phyloP scores from a whole-genome alignment of 108 stramenopile species.

The Skeletonema tropicum region DNA sequence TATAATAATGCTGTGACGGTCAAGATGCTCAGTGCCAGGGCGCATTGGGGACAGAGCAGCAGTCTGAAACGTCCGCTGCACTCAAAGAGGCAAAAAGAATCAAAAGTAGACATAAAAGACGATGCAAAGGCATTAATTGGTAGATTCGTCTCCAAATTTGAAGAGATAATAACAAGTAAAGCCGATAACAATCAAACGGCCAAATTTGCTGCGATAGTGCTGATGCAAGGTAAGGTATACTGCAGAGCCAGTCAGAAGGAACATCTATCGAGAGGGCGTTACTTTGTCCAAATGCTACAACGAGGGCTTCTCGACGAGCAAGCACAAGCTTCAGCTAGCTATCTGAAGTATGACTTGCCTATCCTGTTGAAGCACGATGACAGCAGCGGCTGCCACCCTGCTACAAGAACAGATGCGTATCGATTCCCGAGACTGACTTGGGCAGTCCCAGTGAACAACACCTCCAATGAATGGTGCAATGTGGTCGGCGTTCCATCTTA shows the following conservation, averaged over 20 bases:
- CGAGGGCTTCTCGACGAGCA: constrained; percentile 18
- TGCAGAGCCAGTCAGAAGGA: constrained; percentile 37
- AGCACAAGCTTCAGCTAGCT: neutral
- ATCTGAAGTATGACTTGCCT: constrained; percentile 4
- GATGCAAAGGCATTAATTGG: neutral
- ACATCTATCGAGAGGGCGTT: constrained; percentile 27
- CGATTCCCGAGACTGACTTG: constrained; percentile 43
- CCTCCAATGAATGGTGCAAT: constrained; percentile 22
- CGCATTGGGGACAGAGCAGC: neutral
- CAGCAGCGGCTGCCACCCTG: constrained; percentile 47
- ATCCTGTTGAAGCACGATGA: constrained; percentile 50
- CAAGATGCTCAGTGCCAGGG: neutral
- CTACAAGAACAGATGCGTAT: constrained; percentile 29
- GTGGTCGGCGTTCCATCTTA: constrained; percentile 39
- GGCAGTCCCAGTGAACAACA: constrained; percentile 35
- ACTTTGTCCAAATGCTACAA: constrained; percentile 46
- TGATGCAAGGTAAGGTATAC: constrained; percentile 38
- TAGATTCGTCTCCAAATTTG: too few species aligned
- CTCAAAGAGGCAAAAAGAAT: neutral
- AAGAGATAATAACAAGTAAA: constrained; percentile 11
- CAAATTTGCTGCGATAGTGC: constrained; percentile 34
- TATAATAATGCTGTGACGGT: neutral
- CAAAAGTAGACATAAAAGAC: neutral
- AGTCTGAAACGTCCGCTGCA: neutral
- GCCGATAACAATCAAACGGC: neutral